Conservation (phyloP, 345 rosid species). For the Moricandia moricandioides region DNA sequence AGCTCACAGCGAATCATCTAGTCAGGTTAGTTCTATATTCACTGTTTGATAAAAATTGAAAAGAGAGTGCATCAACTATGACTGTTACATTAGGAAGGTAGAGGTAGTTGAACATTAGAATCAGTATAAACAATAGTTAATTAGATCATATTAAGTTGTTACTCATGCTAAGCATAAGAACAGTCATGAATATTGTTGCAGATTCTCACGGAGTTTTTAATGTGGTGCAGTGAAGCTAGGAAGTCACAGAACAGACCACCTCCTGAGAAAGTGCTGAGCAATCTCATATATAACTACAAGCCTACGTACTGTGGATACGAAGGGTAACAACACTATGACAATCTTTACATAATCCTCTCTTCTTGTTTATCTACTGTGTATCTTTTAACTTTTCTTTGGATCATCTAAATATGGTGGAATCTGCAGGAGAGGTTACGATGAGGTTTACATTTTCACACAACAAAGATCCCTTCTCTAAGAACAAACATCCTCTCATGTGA, state of each 20-base stretch:
- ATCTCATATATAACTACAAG: slow-evolving; percentile 74
- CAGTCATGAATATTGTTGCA: not conserved
- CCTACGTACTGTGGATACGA: slow-evolving; percentile 83
- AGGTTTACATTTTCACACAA: slow-evolving; percentile 73
- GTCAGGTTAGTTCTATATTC: slow-evolving; percentile 54
- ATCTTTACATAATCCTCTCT: not conserved
- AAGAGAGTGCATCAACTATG: not conserved
- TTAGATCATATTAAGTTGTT: not conserved
- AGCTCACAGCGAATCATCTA: slow-evolving; percentile 68
- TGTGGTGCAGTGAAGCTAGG: slow-evolving; percentile 77
- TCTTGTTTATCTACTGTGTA: not conserved
- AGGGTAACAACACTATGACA: slow-evolving; percentile 52
- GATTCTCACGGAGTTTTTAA: not conserved
- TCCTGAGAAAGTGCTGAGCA: slow-evolving; percentile 58
- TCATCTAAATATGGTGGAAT: not conserved
- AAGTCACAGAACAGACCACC: slow-evolving; percentile 73
- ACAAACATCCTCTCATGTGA: not conserved
- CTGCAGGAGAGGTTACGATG: slow-evolving; percentile 79
- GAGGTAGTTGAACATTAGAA: not conserved
- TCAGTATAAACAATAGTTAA: not conserved
- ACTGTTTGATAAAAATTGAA: not conserved
- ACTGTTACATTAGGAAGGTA: not conserved
- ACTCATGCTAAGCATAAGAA: not conserved
- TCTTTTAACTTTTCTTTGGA: not conserved
- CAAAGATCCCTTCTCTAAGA: slow-evolving; percentile 29